Evolutionary conservation across 805 yeast genomes (phyloP).

Genomic region (Saturnispora halmiae): DNA sequence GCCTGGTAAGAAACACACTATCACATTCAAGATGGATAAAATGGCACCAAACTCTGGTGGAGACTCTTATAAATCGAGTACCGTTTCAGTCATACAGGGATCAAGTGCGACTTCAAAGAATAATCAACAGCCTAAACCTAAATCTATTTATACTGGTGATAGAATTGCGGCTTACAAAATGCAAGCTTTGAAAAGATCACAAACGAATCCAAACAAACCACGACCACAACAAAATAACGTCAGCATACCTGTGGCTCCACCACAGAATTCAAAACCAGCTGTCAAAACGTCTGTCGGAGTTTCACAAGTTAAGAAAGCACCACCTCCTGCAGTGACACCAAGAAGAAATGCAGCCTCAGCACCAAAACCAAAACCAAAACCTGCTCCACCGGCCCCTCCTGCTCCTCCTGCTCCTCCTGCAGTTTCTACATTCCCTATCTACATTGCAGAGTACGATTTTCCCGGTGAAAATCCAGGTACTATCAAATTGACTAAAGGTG

Average conservation of each 20-base stretch:
- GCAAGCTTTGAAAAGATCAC: no score
- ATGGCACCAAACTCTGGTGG: conserved; percentile 56
- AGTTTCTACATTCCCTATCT: conserved; percentile 64
- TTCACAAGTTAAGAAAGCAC: conserved; percentile 18
- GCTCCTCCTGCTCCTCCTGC: conserved; percentile 65
- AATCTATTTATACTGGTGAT: conserved; percentile 21
- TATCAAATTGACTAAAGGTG: conserved; percentile 68
- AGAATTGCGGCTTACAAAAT: conserved; percentile 23
- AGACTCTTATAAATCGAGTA: conserved; percentile 81
- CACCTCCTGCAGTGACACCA: conserved; percentile 13
- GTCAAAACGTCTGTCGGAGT: conserved; percentile 10
- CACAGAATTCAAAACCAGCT: conserved; percentile 53
- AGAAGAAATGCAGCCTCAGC: conserved; percentile 2
- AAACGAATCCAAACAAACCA: not conserved
- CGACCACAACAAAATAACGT: not conserved
- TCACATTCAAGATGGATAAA: conserved; percentile 57
- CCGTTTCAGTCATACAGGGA: conserved; percentile 74
- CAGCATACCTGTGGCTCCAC: conserved; percentile 8
- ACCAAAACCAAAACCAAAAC: not conserved
- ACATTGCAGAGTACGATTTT: conserved; percentile 79
- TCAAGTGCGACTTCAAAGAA: conserved; percentile 64
- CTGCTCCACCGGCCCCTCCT: conserved; percentile 34
- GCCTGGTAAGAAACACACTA: conserved; percentile 67
- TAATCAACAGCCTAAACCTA: conserved; percentile 66
- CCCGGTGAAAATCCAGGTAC: conserved; percentile 80